phyloP scores from a whole-genome alignment of 495 filamentous ascomycete species.

The Podospora pseudoanserina region DNA sequence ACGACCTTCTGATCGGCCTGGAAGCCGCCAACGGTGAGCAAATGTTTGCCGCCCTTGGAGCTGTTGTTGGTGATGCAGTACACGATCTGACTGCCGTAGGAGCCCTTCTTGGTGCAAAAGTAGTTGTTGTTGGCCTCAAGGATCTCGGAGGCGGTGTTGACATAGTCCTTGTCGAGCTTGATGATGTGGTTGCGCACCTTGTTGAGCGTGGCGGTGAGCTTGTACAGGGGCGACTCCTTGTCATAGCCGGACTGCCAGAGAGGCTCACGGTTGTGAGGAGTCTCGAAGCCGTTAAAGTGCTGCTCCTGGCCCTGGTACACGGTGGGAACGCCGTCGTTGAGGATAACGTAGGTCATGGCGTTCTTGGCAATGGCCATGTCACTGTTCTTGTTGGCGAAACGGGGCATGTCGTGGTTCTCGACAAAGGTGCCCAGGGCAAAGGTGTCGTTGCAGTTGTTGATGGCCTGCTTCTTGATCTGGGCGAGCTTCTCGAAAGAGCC shows the following conservation, averaged over 20 bases:
- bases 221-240: conserved; percentile 57
- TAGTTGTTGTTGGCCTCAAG: conserved; percentile 54
- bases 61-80: conserved; percentile 35
- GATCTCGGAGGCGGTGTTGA: conserved; percentile 52
- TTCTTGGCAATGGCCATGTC: conserved; percentile 65
- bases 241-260: conserved; percentile 65
- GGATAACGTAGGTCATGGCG: conserved; percentile 64
- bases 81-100: conserved; percentile 47
- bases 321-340: conserved; percentile 55
- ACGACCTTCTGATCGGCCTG: conserved; percentile 26
- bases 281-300: conserved; percentile 55
- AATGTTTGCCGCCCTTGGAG: conserved; percentile 19
- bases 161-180: conserved; percentile 41
- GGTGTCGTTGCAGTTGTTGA: conserved; percentile 30
- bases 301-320: conserved; percentile 66
- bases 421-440: conserved; percentile 57
- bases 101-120: conserved; percentile 64
- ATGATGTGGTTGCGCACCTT: conserved; percentile 59
- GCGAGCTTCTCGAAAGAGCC: conserved; percentile 21
- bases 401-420: conserved; percentile 76
- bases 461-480: conserved; percentile 19
- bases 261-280: conserved; percentile 69
- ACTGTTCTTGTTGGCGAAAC: conserved; percentile 56
- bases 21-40: conserved; percentile 25
- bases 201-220: conserved; percentile 54